These are phyloP conservation scores for Pseudocohnilembus persalinus DNA, from an alignment of 169 alveolate species.

Conservation along the genomic window DNA sequence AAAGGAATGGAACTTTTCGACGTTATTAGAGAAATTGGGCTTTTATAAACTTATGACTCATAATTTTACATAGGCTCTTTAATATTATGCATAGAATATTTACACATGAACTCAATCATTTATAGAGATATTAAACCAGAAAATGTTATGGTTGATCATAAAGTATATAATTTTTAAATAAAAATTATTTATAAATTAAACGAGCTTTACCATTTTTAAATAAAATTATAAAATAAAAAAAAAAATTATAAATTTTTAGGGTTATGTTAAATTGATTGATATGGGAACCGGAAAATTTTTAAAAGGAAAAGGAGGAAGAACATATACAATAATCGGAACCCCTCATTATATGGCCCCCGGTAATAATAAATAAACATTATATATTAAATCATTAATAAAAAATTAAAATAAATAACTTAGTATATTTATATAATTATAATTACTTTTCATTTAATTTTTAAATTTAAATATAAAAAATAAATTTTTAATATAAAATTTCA, in stretches of 20 bases:
- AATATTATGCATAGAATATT: slow-evolving; percentile 54
- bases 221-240: too few species aligned
- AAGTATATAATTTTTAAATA: slow-evolving; percentile 2
- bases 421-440: too few species aligned
- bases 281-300: slow-evolving; percentile 76
- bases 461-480: too few species aligned
- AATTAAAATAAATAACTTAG: too few species aligned
- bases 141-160: slow-evolving; percentile 65
- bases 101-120: slow-evolving; percentile 55
- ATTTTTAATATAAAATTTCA: neutral
- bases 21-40: slow-evolving; percentile 57
- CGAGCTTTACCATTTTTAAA: too few species aligned
- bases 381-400: too few species aligned
- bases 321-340: slow-evolving; percentile 87
- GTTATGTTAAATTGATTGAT: slow-evolving; percentile 75
- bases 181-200: neutral
- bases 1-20: slow-evolving; percentile 71
- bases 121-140: slow-evolving; percentile 78
- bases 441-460: neutral
- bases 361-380: too few species aligned
- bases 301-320: slow-evolving; percentile 60
- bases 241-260: neutral
- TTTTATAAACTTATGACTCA: slow-evolving; percentile 44
- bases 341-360: slow-evolving; percentile 86
- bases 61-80: slow-evolving; percentile 58